Evolutionary conservation across 257 asterid genomes (phyloP).

Genomic region (Primulina huaijiensis): DNA sequence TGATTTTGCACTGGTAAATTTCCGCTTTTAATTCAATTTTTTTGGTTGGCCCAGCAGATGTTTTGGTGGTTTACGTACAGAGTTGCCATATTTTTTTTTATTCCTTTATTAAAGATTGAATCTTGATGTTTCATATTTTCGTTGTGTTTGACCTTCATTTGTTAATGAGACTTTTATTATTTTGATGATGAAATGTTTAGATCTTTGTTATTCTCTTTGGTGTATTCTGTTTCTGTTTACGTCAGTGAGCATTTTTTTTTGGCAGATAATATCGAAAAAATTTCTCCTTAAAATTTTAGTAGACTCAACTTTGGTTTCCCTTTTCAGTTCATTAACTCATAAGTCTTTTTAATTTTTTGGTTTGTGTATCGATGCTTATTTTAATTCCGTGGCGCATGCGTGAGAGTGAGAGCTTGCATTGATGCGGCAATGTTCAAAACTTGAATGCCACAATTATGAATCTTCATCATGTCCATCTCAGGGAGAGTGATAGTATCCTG

Average conservation of each 20-base stretch:
- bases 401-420: not conserved
- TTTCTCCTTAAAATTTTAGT: not conserved
- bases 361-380: too few relatives aligned
- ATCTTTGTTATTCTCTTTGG: not conserved
- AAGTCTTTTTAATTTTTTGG: not conserved
- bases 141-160: slow-evolving; percentile 9
- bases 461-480: not conserved
- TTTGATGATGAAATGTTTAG: slow-evolving; percentile 3
- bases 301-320: not conserved
- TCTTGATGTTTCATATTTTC: slow-evolving; percentile 17
- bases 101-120: slow-evolving; percentile 15
- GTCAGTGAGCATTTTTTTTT: not conserved
- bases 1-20: slow-evolving; percentile 70
- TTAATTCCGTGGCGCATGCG: not conserved
- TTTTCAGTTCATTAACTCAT: not conserved
- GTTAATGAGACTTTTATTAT: slow-evolving; percentile 3
- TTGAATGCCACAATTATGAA: not conserved
- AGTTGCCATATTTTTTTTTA: slow-evolving; percentile 7
- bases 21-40: slow-evolving; percentile 11
- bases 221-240: not conserved
- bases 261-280: not conserved
- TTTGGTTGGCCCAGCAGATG: slow-evolving; percentile 19
- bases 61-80: not conserved
- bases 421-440: not conserved
- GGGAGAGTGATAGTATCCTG: too few relatives aligned